Evolutionary conservation across 345 rosid species (phyloP).

Genomic region (Streptanthus diversifolius): DNA sequence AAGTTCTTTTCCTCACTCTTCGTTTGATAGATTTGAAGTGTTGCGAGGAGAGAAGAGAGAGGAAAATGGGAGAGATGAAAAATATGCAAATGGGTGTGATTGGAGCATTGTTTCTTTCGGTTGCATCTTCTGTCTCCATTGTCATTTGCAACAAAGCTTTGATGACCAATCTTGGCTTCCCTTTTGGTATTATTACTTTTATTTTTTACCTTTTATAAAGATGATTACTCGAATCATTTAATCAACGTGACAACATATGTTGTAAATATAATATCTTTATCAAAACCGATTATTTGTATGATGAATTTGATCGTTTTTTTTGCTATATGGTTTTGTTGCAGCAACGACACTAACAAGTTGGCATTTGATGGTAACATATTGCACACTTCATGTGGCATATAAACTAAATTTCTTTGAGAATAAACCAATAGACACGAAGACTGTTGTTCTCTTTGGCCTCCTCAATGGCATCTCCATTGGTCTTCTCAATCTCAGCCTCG

Average conservation of each 20-base stretch:
- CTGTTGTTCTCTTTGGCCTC: conserved; percentile 89
- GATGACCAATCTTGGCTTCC: conserved; percentile 98
- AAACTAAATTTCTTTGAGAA: conserved; percentile 76
- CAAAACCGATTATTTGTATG: background rate
- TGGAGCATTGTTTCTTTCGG: conserved; percentile 91
- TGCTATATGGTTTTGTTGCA: conserved; percentile 25
- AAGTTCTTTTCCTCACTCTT: background rate
- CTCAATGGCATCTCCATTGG: conserved; percentile 97
- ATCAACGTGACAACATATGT: background rate
- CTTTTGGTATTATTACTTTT: conserved; percentile 59
- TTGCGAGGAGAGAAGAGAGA: background rate
- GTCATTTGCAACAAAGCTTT: conserved; percentile 99
- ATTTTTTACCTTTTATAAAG: background rate
- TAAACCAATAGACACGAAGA: conserved; percentile 73
- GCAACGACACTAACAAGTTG: conserved; percentile 96
- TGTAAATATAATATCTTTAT: background rate
- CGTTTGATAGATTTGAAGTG: conserved; percentile 13
- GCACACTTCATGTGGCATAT: conserved; percentile 84
- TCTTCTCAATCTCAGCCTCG: conserved; percentile 88
- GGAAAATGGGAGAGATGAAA: conserved; percentile 82
- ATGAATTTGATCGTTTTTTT: background rate
- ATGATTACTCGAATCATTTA: background rate
- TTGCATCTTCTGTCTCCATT: conserved; percentile 96
- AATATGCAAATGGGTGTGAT: conserved; percentile 80
- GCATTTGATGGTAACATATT: conserved; percentile 93